Conservation (phyloP, 2,329 filamentous ascomycete genomes). For the Pseudonectria buxi region DNA sequence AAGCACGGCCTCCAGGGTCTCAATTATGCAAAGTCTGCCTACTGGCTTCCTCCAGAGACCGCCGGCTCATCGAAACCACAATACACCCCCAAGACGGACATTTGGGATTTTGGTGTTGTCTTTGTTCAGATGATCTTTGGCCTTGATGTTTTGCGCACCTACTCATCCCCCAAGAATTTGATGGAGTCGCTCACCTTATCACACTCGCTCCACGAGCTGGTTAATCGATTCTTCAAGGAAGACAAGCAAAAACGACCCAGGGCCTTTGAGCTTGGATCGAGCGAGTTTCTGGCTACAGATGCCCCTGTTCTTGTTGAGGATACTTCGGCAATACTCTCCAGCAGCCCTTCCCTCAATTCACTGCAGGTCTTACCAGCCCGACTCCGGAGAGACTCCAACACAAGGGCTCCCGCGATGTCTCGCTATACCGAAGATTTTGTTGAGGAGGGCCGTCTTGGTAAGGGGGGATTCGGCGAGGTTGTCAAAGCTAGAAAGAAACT, state of each 20-base stretch:
- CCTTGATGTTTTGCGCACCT: slow-evolving; percentile 65
- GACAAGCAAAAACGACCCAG: slow-evolving; percentile 79
- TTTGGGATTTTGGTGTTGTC: slow-evolving; percentile 91
- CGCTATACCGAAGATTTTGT: slow-evolving; percentile 86
- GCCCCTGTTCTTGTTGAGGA: slow-evolving; percentile 51
- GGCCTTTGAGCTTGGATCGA: slow-evolving; percentile 65
- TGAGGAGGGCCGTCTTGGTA: slow-evolving; percentile 81
- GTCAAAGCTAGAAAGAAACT: slow-evolving; percentile 93
- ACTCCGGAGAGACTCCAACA: slow-evolving; percentile 56
- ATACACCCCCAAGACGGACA: slow-evolving; percentile 73
- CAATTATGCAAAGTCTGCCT: slow-evolving; percentile 63
- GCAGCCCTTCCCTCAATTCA: slow-evolving; percentile 36
- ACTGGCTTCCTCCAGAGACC: slow-evolving; percentile 79
- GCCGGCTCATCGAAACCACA: slow-evolving; percentile 54
- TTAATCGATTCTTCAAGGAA: slow-evolving; percentile 75
- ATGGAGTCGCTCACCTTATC: slow-evolving; percentile 68
- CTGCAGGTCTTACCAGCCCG: slow-evolving; percentile 39
- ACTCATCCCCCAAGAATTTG: slow-evolving; percentile 70
- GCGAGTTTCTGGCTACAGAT: slow-evolving; percentile 60
- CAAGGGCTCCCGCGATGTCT: slow-evolving; percentile 48
- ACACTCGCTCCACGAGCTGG: slow-evolving; percentile 67
- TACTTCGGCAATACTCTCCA: slow-evolving; percentile 31
- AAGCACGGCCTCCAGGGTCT: slow-evolving; percentile 47
- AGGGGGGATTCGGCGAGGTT: slow-evolving; percentile 93
- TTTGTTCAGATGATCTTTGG: slow-evolving; percentile 94